Evolutionary conservation across 345 rosid genomes (phyloP).

Genomic region (Moricandia arvensis): DNA sequence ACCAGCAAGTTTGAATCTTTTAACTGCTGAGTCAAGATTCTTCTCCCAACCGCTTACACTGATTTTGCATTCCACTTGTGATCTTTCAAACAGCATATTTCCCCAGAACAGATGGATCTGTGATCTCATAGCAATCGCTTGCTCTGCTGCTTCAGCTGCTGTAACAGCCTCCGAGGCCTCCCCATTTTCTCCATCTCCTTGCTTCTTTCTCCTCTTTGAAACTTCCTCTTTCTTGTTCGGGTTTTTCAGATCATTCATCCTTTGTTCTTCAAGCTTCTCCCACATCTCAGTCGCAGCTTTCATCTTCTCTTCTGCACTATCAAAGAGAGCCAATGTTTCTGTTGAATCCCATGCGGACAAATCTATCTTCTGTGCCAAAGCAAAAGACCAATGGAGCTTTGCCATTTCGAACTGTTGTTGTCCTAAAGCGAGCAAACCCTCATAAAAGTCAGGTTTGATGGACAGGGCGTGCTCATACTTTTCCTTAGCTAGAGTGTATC

Average conservation of each 20-base stretch:
- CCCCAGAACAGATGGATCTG: slow-evolving; percentile 99
- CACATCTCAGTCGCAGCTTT: slow-evolving; percentile 91
- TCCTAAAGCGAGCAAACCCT: slow-evolving; percentile 90
- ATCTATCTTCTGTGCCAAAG: slow-evolving; percentile 75
- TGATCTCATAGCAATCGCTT: slow-evolving; percentile 92
- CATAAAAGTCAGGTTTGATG: slow-evolving; percentile 91
- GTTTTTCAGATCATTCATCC: slow-evolving; percentile 64
- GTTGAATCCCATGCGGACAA: slow-evolving; percentile 71
- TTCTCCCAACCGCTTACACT: slow-evolving; percentile 72
- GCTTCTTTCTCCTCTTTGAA: slow-evolving; percentile 71
- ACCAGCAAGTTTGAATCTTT: slow-evolving; percentile 88
- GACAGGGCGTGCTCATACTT: slow-evolving; percentile 76
- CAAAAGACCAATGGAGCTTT: slow-evolving; percentile 92
- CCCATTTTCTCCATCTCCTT: slow-evolving; percentile 44
- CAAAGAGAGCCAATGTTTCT: slow-evolving; percentile 71
- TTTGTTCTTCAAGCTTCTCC: slow-evolving; percentile 93
- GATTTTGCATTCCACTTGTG: slow-evolving; percentile 94
- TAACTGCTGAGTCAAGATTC: slow-evolving; percentile 74
- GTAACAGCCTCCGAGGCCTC: slow-evolving; percentile 51
- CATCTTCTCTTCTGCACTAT: slow-evolving; percentile 89
- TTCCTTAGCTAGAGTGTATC: slow-evolving; percentile 75
- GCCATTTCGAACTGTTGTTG: slow-evolving; percentile 99
- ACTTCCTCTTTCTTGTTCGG: slow-evolving; percentile 84
- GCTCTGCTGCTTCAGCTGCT: slow-evolving; percentile 59
- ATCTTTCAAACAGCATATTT: slow-evolving; percentile 90